Conservation (phyloP, 805 yeast genomes). For the Nakazawaea holstii region DNA sequence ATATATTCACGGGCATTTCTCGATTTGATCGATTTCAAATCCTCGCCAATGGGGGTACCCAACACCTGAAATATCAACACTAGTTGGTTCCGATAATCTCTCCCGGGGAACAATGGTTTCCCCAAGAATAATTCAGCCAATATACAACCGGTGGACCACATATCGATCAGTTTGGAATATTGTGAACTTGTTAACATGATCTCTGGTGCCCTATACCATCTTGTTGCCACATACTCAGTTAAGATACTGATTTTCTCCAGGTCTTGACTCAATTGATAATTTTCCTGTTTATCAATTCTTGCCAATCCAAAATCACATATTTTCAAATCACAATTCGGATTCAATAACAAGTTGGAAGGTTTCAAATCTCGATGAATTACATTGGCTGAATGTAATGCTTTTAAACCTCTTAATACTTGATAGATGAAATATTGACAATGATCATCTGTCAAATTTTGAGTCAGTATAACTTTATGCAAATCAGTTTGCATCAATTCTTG, state of each 20-base stretch:
- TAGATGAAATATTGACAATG: conserved; percentile 68
- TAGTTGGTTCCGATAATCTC: conserved; percentile 66
- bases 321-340: conserved; percentile 68
- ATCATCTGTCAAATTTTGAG: conserved; percentile 54
- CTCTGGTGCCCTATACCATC: conserved; percentile 86
- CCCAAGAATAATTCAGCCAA: conserved; percentile 62
- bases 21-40: conserved; percentile 66
- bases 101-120: conserved; percentile 69
- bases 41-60: conserved; percentile 73
- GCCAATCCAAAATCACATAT: conserved; percentile 79
- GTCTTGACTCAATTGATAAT: conserved; percentile 21
- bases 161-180: conserved; percentile 71
- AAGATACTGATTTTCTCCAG: conserved; percentile 36
- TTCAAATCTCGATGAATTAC: conserved; percentile 76
- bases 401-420: conserved; percentile 65
- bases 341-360: conserved; percentile 65
- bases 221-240: conserved; percentile 79
- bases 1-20: conserved; percentile 76
- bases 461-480: conserved; percentile 54
- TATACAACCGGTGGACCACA: conserved; percentile 80
- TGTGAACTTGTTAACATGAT: conserved; percentile 71
- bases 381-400: conserved; percentile 64
- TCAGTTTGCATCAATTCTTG: conserved; percentile 80
- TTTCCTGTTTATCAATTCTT: conserved; percentile 45
- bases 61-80: conserved; percentile 60